Percentiles rank a stretch among this genome's conserved stretches.
These are phyloP conservation scores for Trametes cinnabarina DNA, from an alignment of 768 basidiomycete genomes.

Conservation along the genomic window DNA sequence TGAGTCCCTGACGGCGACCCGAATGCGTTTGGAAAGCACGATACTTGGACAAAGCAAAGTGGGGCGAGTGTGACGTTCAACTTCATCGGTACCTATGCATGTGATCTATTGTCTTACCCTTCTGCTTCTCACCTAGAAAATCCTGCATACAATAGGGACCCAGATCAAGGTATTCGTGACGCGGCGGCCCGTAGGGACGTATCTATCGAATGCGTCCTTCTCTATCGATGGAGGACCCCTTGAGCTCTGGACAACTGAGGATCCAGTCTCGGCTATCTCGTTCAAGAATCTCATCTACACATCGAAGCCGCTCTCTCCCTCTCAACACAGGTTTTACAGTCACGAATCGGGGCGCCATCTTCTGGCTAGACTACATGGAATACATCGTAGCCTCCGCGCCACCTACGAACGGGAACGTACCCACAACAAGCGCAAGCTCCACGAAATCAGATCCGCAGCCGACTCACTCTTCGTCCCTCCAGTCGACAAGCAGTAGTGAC, in stretches of 20 bases:
- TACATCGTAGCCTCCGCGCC: not conserved
- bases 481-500: too few relatives aligned
- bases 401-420: not conserved
- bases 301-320: slow-evolving; percentile 1
- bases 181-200: slow-evolving; percentile 10
- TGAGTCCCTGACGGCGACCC: slow-evolving; percentile 15
- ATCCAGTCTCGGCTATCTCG: slow-evolving; percentile 1
- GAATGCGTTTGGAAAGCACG: slow-evolving; percentile 4
- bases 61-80: slow-evolving; percentile 10
- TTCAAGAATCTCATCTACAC: slow-evolving; percentile 11
- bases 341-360: slow-evolving; percentile 8
- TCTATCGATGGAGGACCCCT: slow-evolving; percentile 15
- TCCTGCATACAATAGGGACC: not conserved
- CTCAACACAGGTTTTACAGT: slow-evolving; percentile 9
- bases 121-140: not conserved
- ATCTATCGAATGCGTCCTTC: slow-evolving; percentile 11
- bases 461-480: not conserved
- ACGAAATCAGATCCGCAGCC: not conserved
- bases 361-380: slow-evolving; percentile 14
- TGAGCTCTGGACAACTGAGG: not conserved
- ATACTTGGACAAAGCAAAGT: slow-evolving; percentile 16
- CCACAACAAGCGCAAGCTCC: not conserved
- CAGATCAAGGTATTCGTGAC: slow-evolving; percentile 10
- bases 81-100: slow-evolving; percentile 8
- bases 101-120: not conserved